Conservation (phyloP, 345 rosid species). For the Eucalyptus cladocalyx region DNA sequence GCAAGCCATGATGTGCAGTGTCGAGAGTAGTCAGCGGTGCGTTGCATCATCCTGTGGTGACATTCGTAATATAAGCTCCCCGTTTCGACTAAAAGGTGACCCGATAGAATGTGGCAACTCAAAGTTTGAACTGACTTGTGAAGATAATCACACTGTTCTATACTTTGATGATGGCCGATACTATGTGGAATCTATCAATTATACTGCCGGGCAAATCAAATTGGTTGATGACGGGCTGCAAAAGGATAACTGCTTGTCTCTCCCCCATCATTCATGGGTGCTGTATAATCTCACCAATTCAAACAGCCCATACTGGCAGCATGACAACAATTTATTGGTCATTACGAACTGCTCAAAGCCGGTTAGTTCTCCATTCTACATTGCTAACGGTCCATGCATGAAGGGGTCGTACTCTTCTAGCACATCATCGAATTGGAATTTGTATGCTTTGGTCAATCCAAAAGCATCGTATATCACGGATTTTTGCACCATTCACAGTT, state of each 20-base stretch:
- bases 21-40: no score
- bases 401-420: not conserved
- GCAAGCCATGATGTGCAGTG: not conserved
- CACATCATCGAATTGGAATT: not conserved
- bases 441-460: not conserved
- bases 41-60: not conserved
- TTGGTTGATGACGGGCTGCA: not conserved
- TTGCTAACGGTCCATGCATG: not conserved
- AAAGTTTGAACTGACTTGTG: not conserved
- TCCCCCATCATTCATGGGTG: not conserved
- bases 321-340: not conserved
- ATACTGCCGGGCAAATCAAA: not conserved
- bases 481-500: not conserved
- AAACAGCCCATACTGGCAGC: no score
- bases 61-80: not conserved
- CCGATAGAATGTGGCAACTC: not conserved
- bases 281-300: no score
- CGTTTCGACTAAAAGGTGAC: not conserved
- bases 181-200: not conserved
- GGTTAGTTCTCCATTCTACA: not conserved
- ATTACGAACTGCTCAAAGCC: not conserved
- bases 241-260: not conserved
- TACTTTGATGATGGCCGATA: fast-evolving
- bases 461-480: not conserved
- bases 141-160: not conserved